Evolutionary conservation across 2,329 filamentous ascomycete species (phyloP).

Genomic region (Pseudogymnoascus sp.): DNA sequence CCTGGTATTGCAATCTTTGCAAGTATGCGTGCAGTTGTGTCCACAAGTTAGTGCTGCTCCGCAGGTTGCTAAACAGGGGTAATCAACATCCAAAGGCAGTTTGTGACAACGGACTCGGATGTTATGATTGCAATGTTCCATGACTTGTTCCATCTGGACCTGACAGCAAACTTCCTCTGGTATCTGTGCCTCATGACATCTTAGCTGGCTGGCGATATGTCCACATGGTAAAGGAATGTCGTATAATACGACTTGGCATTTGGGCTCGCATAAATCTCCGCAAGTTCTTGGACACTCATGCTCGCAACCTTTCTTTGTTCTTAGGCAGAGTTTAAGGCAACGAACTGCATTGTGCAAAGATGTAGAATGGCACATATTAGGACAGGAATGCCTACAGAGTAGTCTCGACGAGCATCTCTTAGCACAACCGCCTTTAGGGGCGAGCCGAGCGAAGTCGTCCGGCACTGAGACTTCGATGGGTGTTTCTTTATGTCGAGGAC

Average conservation of each 20-base stretch:
- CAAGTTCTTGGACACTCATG: conserved; percentile 38
- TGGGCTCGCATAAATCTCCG: conserved; percentile 33
- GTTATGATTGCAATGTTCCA: conserved; percentile 48
- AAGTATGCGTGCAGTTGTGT: conserved; percentile 44
- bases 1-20: conserved; percentile 38
- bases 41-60: conserved; percentile 42
- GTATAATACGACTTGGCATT: conserved; percentile 30
- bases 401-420: conserved; percentile 25
- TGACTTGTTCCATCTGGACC: conserved; percentile 34
- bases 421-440: conserved; percentile 54
- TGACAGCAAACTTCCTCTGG: conserved; percentile 40
- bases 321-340: conserved; percentile 38
- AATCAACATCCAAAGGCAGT: conserved; percentile 30
- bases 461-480: conserved; percentile 29
- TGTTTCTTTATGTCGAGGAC: conserved; percentile 49
- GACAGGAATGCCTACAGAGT: conserved; percentile 40
- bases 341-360: conserved; percentile 37
- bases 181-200: conserved; percentile 37
- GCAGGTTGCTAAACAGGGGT: conserved; percentile 43
- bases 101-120: conserved; percentile 44
- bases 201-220: conserved; percentile 28
- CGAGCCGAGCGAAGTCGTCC: conserved; percentile 29
- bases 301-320: conserved; percentile 34
- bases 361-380: conserved; percentile 38
- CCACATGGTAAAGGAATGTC: conserved; percentile 33